Evolutionary conservation across 441 rosid species (phyloP).

Genomic region (Mallotus repandus): DNA sequence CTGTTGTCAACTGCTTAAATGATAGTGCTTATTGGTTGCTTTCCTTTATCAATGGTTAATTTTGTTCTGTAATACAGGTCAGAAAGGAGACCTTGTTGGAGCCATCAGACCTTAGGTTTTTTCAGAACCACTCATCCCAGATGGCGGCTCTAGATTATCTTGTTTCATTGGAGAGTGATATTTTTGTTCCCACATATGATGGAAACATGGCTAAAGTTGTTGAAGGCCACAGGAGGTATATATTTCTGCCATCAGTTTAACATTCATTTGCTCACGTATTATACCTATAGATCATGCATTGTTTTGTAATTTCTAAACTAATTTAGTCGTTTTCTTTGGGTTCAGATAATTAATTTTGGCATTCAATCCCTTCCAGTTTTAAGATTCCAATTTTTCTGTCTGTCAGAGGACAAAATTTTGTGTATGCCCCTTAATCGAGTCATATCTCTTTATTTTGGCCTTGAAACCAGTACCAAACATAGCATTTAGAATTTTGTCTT

Average conservation of each 20-base stretch:
- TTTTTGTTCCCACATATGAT: constrained; percentile 86
- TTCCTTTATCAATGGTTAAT: not conserved
- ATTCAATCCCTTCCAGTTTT: constrained; percentile 18
- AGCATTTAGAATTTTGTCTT: not conserved
- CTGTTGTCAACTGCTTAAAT: constrained; percentile 15
- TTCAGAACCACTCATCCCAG: constrained; percentile 91
- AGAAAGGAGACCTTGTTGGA: constrained; percentile 81
- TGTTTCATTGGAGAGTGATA: constrained; percentile 84
- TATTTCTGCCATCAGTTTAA: not conserved
- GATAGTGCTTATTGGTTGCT: constrained; percentile 2
- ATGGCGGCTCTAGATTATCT: constrained; percentile 97
- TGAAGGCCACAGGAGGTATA: constrained; percentile 98
- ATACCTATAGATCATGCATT: not conserved
- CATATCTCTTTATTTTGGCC: too few species aligned
- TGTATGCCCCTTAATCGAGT: constrained; percentile 18
- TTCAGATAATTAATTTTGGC: constrained; percentile 25
- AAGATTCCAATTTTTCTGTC: constrained; percentile 7
- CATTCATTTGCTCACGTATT: not conserved
- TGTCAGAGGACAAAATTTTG: constrained; percentile 10
- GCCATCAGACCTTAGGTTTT: constrained; percentile 71
- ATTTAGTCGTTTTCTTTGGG: constrained; percentile 15
- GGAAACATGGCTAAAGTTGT: constrained; percentile 99
- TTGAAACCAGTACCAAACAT: not conserved
- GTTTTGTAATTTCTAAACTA: constrained; percentile 1
- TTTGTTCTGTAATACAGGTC: constrained; percentile 53